Conservation (phyloP, 495 filamentous ascomycete genomes). For the Staphylotrichum longicolle region DNA sequence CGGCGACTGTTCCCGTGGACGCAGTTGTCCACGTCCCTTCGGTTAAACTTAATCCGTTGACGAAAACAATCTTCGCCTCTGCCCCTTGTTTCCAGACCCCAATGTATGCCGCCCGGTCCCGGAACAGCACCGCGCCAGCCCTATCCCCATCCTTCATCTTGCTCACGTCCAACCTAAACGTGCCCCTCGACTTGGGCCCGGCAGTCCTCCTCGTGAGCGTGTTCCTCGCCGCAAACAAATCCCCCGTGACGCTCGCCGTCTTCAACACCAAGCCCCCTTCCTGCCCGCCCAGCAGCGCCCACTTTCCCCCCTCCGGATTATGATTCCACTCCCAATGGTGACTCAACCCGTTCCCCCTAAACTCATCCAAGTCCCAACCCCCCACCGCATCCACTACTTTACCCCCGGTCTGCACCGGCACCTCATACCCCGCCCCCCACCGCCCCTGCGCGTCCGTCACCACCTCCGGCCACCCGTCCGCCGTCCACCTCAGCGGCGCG, state of each 20-base stretch:
- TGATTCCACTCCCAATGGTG: constrained; percentile 63
- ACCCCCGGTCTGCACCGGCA: constrained; percentile 37
- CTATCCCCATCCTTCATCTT: constrained; percentile 53
- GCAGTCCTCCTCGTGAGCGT: constrained; percentile 55
- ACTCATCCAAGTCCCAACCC: constrained; percentile 41
- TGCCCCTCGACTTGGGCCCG: constrained; percentile 48
- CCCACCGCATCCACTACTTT: constrained; percentile 20
- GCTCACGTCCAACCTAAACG: constrained; percentile 46
- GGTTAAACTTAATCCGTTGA: constrained; percentile 29
- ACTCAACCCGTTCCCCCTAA: constrained; percentile 38
- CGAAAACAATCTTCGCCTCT: constrained; percentile 29
- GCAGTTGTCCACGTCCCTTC: constrained; percentile 43
- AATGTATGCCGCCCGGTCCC: constrained; percentile 53
- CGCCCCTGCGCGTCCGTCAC: constrained; percentile 37
- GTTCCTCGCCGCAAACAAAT: constrained; percentile 54
- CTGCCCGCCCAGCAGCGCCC: constrained; percentile 5
- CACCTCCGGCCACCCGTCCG: constrained; percentile 50
- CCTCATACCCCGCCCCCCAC: constrained; percentile 48
- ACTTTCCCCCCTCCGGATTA: constrained; percentile 51
- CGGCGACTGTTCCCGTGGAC: constrained; percentile 39
- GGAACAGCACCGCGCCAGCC: constrained; percentile 50
- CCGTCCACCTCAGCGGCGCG: constrained; percentile 51
- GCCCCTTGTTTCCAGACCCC: constrained; percentile 38
- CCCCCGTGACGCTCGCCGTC: constrained; percentile 52
- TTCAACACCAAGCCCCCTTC: constrained; percentile 41